phyloP scores from a whole-genome alignment of 2,329 filamentous ascomycete genomes.

The Colletotrichum kahawae region DNA sequence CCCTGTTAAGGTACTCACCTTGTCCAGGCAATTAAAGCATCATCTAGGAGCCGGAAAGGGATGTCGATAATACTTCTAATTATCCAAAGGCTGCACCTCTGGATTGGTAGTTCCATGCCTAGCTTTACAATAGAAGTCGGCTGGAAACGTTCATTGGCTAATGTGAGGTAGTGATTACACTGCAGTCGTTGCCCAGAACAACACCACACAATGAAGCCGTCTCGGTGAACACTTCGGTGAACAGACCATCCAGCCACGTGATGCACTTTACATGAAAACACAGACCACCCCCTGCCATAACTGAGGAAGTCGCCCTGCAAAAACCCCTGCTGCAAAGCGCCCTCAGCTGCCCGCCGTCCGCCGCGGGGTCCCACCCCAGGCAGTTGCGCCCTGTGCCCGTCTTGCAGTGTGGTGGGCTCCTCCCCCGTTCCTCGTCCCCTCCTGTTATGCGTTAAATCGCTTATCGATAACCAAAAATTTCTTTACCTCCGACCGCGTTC shows the following conservation, averaged over 20 bases:
- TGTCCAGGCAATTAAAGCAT: not conserved
- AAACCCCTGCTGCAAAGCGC: not conserved
- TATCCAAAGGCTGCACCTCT: not conserved
- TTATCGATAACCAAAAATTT: constrained; percentile 24
- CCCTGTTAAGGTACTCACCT: not conserved
- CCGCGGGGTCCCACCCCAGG: not conserved
- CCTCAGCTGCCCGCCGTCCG: not conserved
- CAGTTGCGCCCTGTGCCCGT: not conserved
- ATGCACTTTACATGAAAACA: not conserved
- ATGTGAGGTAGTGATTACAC: not conserved
- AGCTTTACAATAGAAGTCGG: not conserved
- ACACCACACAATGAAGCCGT: not conserved
- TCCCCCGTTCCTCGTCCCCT: not conserved
- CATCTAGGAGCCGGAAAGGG: not conserved
- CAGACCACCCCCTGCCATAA: not conserved
- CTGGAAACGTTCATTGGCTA: not conserved
- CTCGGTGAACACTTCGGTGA: not conserved
- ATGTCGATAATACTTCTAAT: not conserved
- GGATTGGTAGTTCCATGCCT: not conserved
- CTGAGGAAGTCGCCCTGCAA: not conserved
- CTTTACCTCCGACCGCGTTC: constrained; percentile 22
- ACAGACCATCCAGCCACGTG: not conserved
- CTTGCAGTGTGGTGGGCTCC: not conserved
- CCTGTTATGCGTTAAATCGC: constrained; percentile 8
- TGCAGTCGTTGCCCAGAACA: not conserved